Conservation (phyloP, 1,284 basidiomycete genomes). For the Fomitopsis palustris region DNA sequence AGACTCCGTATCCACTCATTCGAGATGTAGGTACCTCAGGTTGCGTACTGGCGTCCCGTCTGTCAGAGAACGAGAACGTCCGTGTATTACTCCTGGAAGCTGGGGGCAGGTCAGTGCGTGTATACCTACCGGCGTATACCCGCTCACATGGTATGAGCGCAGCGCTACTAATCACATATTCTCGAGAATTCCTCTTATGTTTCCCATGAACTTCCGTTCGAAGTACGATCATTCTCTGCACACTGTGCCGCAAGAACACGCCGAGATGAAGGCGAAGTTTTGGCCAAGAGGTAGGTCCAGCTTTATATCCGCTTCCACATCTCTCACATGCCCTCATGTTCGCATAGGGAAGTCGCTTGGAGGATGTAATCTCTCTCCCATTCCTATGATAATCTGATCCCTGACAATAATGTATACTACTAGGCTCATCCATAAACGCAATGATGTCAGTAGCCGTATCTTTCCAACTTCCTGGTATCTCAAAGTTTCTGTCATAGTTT, state of each 20-base stretch:
- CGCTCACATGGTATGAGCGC: not conserved
- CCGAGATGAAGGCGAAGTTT: conserved; percentile 40
- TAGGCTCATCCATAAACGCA: conserved; percentile 65
- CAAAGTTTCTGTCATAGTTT: conserved; percentile 48
- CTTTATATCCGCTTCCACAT: not conserved
- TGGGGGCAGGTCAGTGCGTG: conserved; percentile 49
- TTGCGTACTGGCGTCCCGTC: conserved; percentile 61
- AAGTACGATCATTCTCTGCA: conserved; percentile 48
- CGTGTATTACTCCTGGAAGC: conserved; percentile 64
- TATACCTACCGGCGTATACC: not conserved
- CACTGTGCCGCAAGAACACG: conserved; percentile 53
- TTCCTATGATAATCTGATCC: not conserved
- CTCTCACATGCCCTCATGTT: not conserved
- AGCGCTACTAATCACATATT: conserved; percentile 18
- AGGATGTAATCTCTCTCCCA: conserved; percentile 50
- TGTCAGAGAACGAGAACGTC: conserved; percentile 55
- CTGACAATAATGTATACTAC: too few species aligned
- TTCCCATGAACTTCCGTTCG: conserved; percentile 34
- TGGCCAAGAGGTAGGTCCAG: conserved; percentile 48
- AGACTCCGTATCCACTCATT: too few species aligned
- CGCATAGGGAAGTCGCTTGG: conserved; percentile 51
- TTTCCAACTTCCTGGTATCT: not conserved
- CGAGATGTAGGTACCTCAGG: conserved; percentile 66
- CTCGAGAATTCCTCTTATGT: conserved; percentile 23
- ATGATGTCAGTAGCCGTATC: conserved; percentile 44